Evolutionary conservation across 83 land plant species (phyloP).

Genomic region (Thuja plicata): DNA sequence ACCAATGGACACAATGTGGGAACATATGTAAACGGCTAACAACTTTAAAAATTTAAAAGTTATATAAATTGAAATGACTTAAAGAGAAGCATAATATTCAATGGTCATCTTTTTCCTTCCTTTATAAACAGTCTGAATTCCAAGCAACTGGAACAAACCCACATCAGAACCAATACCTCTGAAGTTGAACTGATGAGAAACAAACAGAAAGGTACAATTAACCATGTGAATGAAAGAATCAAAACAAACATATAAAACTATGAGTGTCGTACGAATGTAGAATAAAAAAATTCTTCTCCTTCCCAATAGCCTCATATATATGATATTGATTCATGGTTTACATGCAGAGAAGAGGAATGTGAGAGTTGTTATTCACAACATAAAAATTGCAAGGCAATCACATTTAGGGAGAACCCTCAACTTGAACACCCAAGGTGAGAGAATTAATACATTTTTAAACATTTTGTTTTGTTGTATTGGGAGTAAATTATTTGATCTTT

Average conservation of each 20-base stretch:
- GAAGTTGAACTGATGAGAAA: not conserved
- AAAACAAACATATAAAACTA: conserved; percentile 10
- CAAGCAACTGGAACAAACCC: not conserved
- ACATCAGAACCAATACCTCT: not conserved
- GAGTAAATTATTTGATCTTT: too few relatives aligned
- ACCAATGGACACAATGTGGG: too few relatives aligned
- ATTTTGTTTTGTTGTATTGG: too few relatives aligned
- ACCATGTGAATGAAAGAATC: not conserved
- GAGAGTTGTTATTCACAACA: not conserved
- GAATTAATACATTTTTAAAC: too few relatives aligned
- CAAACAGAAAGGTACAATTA: too few relatives aligned
- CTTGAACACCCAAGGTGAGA: too few relatives aligned
- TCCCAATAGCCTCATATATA: conserved; percentile 93
- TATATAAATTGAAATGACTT: too few relatives aligned
- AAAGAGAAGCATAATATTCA: conserved; percentile 72
- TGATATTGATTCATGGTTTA: conserved; percentile 87
- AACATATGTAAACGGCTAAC: too few relatives aligned
- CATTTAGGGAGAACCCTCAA: too few relatives aligned
- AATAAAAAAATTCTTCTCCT: conserved; percentile 89
- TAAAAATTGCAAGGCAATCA: too few relatives aligned
- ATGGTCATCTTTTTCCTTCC: conserved; percentile 96
- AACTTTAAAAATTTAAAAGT: too few relatives aligned
- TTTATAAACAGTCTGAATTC: conserved; percentile 85
- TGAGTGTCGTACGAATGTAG: not conserved
- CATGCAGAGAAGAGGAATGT: not conserved